Base-by-base conservation (phyloP, 2,329 filamentous ascomycete genomes). In the Aureobasidium mangrovei region DNA sequence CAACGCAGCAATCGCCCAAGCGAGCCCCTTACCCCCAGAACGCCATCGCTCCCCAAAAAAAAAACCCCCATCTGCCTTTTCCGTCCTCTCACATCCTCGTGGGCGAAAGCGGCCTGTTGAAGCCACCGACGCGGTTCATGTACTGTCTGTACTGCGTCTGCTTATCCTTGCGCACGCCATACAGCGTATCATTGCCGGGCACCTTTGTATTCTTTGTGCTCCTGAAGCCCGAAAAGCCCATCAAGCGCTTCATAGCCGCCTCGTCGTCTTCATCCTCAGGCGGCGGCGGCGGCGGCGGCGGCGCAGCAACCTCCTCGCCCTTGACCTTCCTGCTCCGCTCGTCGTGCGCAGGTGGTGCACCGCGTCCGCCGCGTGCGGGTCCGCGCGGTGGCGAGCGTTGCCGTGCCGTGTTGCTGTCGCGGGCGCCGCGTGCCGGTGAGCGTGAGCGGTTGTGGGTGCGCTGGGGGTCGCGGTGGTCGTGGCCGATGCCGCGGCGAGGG, bases 101-200 rank as follows among this genome's bases (percentile, higher is more conserved):
- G 12, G 62, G 62, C 53, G 59, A 62, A 51, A 91, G 72, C 43
- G 87, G 86, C 62, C 87, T 73, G 67, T 91, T 93, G 74, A 93
- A 93, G 4, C 87, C 87, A 54, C 87, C 87, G 49, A 83, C 76
- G 55, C 87, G 80, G 66, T 93, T 93, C 82, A 98, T 98, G 71
- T 98, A 98, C 79, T 98, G 93, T 62, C 93, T 80, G 66, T 96
- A 97, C 75, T 94, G 82, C 10, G 85, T 87, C 81, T 89, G 91
- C 82, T 95, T 96, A 73, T 93, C 89, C 77, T 93, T 96, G 61
- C 85, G 77, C 51, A 96, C 83, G 0, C 77, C 88, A 54, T 87
- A 91, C 40, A 85, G 82, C 65, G 90, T 70, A 47, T 77, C 83
- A 67, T 98, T 98, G 2, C 93, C 93, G 0, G 81, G 78, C 1